Evolutionary conservation across 257 asterid species (phyloP), one percentile per base, ranked within the genome.

Genomic region (Dorcoceras hygrometricum): DNA sequence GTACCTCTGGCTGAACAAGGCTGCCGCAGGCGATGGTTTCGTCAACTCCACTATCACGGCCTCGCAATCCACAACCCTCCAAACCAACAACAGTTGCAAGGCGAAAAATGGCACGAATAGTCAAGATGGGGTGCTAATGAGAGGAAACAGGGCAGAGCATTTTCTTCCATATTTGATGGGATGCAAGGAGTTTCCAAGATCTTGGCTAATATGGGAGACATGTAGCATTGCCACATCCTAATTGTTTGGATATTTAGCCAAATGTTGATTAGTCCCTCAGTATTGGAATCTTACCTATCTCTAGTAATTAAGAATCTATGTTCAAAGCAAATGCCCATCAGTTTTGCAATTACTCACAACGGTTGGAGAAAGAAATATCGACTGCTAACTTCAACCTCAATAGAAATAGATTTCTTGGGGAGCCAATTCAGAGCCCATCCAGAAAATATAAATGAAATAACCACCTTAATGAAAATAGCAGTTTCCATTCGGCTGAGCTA

Each of bases 211-310:
- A 28, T 80, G 91, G 86, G 86, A 82, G 80, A 87, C 96, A 46
- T 59, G 76, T 62, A 87, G 96, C 89, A 81, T 91, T 72, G 90
- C 91, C 65, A 85, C 98, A 25, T 86, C 87, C 65, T 84, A 67
- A 82, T 63, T 39, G 43, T 20, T 43, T 0, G 36, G 8, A 34
- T 34, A 11, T 39, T 39, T 39, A 39, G n/a, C 50, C 50, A 39
- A 39, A 12, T 34, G 16, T 34, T 32, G 10, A 32, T 34, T 34
- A 39, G 50, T 39, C 50, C 50, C 50, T 39, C n/a, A 10, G 50
- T 9, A 39, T 12, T 39, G 5, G 50, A 39, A 39, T 12, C n/a
- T n/a, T 1, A 3, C 50, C 50, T 12, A 39, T 39, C 46, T 39
- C 12, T 39, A 12, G 50, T 39, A 39, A 39, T 39, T 5, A 10